phyloP scores from a whole-genome alignment of 345 rosid genomes.

The Adansonia digitata region DNA sequence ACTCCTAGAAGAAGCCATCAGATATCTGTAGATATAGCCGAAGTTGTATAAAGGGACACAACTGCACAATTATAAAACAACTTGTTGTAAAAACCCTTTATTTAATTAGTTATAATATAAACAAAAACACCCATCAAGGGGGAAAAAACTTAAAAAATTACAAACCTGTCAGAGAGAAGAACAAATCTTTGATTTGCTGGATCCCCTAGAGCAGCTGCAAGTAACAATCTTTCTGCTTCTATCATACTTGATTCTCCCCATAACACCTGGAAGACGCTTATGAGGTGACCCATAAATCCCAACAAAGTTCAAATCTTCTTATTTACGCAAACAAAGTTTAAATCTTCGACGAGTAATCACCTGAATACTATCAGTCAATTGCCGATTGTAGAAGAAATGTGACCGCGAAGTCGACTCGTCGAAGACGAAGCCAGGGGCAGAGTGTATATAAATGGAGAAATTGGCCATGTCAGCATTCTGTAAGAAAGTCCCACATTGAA shows the following conservation, averaged over 20 bases:
- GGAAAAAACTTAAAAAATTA: not conserved
- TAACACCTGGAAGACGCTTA: constrained; percentile 39
- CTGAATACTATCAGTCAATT: constrained; percentile 65
- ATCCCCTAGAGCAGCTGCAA: constrained; percentile 69
- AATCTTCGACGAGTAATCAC: constrained; percentile 15
- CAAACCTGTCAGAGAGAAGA: constrained; percentile 88
- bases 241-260: constrained; percentile 97
- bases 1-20: constrained; percentile 78
- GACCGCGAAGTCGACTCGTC: constrained; percentile 69
- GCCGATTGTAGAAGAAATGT: constrained; percentile 65
- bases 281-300: not conserved
- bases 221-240: constrained; percentile 75
- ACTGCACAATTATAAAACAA: constrained; percentile 42
- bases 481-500: not conserved
- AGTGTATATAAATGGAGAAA: constrained; percentile 69
- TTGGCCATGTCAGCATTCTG: constrained; percentile 58
- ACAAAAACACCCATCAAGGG: not conserved
- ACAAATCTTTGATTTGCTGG: constrained; percentile 83
- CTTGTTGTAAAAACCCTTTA: not conserved
- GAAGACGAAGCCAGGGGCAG: constrained; percentile 72
- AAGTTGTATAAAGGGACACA: constrained; percentile 88
- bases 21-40: constrained; percentile 67
- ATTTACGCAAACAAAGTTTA: not conserved
- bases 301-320: not conserved
- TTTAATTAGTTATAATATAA: not conserved